Base-by-base conservation (phyloP, 2,329 filamentous ascomycete species). In the Sarocladiaceae sp. region DNA sequence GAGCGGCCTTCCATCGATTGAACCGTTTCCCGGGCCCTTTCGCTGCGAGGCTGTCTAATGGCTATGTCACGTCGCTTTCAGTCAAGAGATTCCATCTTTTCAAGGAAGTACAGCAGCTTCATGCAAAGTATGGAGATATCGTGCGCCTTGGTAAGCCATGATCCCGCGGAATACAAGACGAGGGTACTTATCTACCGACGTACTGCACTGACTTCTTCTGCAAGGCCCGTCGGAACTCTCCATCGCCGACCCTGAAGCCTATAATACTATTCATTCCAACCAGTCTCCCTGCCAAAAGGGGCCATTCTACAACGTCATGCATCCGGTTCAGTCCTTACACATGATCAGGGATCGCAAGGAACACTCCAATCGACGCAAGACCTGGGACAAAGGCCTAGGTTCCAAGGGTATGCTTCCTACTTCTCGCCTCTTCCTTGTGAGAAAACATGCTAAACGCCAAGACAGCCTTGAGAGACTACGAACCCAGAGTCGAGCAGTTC, bases 261-360 rank as follows among this genome's bases (percentile, higher is more conserved):
- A 68, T 15, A 52, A 57, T 17, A 55, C 55, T 8, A 60, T 69
- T 17, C 61, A 68, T 51, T 58, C 60, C 7, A 50, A 59, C 47
- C 56, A 58, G 26, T 67, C 57, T 5, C 63, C 59, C 2, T 65
- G 62, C 35, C 54, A 46, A 52, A 69, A 68, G 37, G 64, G 66
- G 0, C 63, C 64, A 0, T 69, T 63, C 63, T 70, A 70, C 53
- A 62, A 63, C 0, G 57, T 67, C 0, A 50, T 64, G 1, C 57
- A 62, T 12, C 67, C 66, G 3, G 52, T 60, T 2, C 35, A 57
- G n/a, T 63, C 63, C 1, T 52, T 71, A 1, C 64, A 66, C 36
- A 62, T 60, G 47, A 59, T 59, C 6, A 60, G 67, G 8, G 62
- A 42, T 29, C 46, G 68, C 52, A 61, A 62, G 49, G 56, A 60